Percentiles rank a stretch among this genome's conserved stretches.
phyloP scores from a whole-genome alignment of 768 basidiomycete genomes.

The Glaciozyma martinii region DNA sequence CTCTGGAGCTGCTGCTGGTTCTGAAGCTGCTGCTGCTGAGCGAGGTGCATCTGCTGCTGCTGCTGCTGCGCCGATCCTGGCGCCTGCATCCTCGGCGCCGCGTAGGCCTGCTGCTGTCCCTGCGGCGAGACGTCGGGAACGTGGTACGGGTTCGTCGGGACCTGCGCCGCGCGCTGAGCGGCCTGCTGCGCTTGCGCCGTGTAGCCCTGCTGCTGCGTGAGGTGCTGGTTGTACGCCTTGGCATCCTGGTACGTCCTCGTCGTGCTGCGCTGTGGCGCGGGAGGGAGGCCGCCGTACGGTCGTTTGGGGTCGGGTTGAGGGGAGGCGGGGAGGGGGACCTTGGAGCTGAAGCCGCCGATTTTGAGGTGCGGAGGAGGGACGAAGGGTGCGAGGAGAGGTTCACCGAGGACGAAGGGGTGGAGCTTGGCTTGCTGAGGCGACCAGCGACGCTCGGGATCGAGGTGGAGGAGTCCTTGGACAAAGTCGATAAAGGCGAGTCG shows the following conservation, averaged over 20 bases:
- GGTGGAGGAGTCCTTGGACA: slow-evolving; percentile 81
- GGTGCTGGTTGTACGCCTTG: slow-evolving; percentile 85
- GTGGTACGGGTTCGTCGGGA: slow-evolving; percentile 29
- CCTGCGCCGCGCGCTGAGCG: slow-evolving; percentile 34
- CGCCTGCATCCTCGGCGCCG: slow-evolving; percentile 9
- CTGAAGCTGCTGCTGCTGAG: neutral
- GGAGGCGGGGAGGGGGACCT: neutral
- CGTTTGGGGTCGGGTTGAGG: slow-evolving; percentile 12
- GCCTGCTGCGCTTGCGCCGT: slow-evolving; percentile 58
- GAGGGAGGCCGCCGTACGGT: slow-evolving; percentile 85
- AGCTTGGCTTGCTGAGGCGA: slow-evolving; percentile 89
- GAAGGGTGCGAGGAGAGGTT: slow-evolving; percentile 59
- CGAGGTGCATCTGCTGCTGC: slow-evolving; percentile 18
- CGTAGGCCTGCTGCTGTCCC: neutral
- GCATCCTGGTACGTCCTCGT: slow-evolving; percentile 83
- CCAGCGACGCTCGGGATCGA: slow-evolving; percentile 94
- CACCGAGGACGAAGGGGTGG: slow-evolving; percentile 97
- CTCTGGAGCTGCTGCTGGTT: slow-evolving; percentile 16
- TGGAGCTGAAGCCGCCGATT: neutral
- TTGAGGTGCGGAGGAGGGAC: slow-evolving; percentile 27
- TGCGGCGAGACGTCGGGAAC: neutral
- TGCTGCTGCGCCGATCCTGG: slow-evolving; percentile 14
- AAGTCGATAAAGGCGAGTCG: slow-evolving; percentile 95
- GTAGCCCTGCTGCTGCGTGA: slow-evolving; percentile 86
- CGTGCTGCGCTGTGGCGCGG: slow-evolving; percentile 69